Conservation (phyloP, 352 stramenopile genomes). For the Phytophthora hibernalis region DNA sequence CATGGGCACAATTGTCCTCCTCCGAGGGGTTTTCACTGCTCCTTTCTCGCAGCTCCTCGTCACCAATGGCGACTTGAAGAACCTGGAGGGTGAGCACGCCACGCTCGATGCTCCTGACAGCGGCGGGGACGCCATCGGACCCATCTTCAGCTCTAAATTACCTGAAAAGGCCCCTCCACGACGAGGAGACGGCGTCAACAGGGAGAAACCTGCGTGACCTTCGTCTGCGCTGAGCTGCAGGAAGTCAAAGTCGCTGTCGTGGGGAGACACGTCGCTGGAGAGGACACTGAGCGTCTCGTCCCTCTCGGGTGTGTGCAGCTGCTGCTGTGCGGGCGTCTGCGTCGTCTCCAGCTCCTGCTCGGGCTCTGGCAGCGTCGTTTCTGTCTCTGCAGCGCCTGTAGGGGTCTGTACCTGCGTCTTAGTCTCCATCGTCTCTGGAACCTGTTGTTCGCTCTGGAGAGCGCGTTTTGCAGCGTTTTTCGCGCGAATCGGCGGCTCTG, state of each 20-base stretch:
- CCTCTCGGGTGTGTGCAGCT: conserved; percentile 25
- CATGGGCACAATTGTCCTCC: conserved; percentile 20
- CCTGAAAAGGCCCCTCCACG: conserved; percentile 9
- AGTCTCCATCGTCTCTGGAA: background rate
- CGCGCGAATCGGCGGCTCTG: background rate
- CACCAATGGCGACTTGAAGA: conserved; percentile 75
- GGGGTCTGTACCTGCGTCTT: conserved; percentile 6
- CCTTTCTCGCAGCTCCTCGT: conserved; percentile 9
- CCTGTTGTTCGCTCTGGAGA: conserved; percentile 6
- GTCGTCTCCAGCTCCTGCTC: conserved; percentile 27
- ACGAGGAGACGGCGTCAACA: conserved; percentile 65
- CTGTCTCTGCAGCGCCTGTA: background rate
- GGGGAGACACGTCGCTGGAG: conserved; percentile 50
- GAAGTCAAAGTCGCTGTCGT: conserved; percentile 67
- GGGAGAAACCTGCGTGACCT: conserved; percentile 36
- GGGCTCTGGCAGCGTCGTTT: conserved; percentile 19
- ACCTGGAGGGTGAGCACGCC: conserved; percentile 67
- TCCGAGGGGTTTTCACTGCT: conserved; percentile 20
- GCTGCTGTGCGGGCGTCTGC: conserved; percentile 7
- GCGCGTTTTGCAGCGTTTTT: conserved; percentile 3
- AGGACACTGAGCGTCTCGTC: conserved; percentile 62
- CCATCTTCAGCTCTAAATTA: conserved; percentile 9
- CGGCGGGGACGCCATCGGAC: conserved; percentile 29
- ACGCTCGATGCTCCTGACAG: conserved; percentile 34
- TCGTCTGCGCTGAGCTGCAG: conserved; percentile 33